Evolutionary conservation across 192 early-diverging fungal species (phyloP), one percentile per base, ranked within the genome.

Genomic region (Obelidium mucronatum): DNA sequence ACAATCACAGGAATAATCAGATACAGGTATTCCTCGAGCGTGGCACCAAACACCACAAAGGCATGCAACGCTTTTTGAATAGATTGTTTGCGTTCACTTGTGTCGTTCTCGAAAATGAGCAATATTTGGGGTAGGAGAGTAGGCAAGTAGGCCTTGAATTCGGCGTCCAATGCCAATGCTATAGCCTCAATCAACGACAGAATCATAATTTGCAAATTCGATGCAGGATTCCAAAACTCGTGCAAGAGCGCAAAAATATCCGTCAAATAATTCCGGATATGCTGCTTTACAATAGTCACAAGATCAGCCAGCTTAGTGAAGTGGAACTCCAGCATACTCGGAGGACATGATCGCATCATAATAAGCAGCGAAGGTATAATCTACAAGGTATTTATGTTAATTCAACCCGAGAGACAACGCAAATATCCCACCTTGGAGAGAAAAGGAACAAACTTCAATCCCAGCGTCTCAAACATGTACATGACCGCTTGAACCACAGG

Each of bases 11-110:
- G 96, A 65, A 97, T 90, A 22, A 98, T 90, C 24, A 98, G 83
- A 79, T 95, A 92, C 81, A 98, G 85, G 73, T 97, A 97, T 68
- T 94, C 95, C 71, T 98, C 96, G 51, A 97, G 88, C 68, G 94
- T 95, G 2, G 91, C 83, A 1, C 94, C 94, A 83, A 98, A 92
- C 3, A 91, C 90, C 6, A 90, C 82, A 65, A 98, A 85, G 2
- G 92, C 94, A 55, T 94, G 89, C 15, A 98, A 71, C 0, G 93
- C 90, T 64, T 90, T 89, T 24, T 88, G 85, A 15, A 85, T 83
- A 0, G 92, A 89, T 63, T 78, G 81, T 31, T 91, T 87, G 19
- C 83, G 73, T 24, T 95, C 93, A 0, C 90, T 90, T 0, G 85
- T 82, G 73, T 98, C 95, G 6, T 74, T 74, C 42, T 96, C 94